Conservation (phyloP, 345 rosid genomes). For the Reutealis trisperma region DNA sequence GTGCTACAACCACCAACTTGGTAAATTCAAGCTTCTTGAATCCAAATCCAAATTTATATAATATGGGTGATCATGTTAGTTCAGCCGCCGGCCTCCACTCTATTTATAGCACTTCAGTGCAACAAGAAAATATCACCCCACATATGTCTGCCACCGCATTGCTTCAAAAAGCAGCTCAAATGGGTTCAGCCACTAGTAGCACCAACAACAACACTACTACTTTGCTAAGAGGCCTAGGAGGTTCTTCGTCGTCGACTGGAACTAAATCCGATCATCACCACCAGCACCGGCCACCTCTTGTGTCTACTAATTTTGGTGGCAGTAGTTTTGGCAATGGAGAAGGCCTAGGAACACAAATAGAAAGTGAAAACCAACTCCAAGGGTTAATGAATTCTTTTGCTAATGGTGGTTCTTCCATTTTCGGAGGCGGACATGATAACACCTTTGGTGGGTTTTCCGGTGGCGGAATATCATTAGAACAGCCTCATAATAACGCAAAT, state of each 20-base stretch:
- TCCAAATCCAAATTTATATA: slow-evolving; percentile 6
- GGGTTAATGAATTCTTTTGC: slow-evolving; percentile 29
- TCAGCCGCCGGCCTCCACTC: background rate
- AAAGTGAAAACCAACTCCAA: slow-evolving; percentile 25
- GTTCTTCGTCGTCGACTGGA: slow-evolving; percentile 6
- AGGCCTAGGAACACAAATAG: slow-evolving; percentile 10
- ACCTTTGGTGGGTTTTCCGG: slow-evolving; percentile 15
- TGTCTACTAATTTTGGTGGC: slow-evolving; percentile 16
- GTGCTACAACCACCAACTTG: background rate
- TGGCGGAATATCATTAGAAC: slow-evolving; percentile 11
- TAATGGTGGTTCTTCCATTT: slow-evolving; percentile 18
- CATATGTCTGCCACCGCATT: slow-evolving; percentile 28
- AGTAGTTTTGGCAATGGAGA: slow-evolving; percentile 6
- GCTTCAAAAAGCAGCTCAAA: slow-evolving; percentile 33
- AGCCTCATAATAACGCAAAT: background rate
- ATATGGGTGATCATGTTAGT: slow-evolving; percentile 20
- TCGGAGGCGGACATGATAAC: slow-evolving; percentile 12
- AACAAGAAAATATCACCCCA: slow-evolving; percentile 12
- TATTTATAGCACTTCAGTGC: slow-evolving; percentile 11
- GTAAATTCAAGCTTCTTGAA: slow-evolving; percentile 15
- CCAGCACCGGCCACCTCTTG: slow-evolving; percentile 1
- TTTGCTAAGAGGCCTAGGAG: slow-evolving; percentile 20
- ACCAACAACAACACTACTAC: background rate
- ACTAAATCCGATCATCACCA: background rate
- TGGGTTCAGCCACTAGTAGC: slow-evolving; percentile 23